Percentiles rank a stretch among this genome's conserved stretches.
Conservation (phyloP, 2,329 filamentous ascomycete genomes). For the Aspergillus piperis region DNA sequence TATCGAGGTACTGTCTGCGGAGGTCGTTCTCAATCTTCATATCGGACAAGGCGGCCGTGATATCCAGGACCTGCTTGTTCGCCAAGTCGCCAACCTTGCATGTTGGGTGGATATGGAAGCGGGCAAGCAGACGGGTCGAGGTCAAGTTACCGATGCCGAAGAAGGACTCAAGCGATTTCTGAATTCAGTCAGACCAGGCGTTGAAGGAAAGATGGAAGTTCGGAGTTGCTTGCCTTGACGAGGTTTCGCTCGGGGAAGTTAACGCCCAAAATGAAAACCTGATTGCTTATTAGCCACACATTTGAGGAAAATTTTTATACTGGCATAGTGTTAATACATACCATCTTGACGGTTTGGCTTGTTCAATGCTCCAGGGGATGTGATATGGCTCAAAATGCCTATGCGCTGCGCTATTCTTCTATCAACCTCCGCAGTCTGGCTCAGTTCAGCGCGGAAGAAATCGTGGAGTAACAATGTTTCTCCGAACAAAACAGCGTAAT, state of each 20-base stretch:
- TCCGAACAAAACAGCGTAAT: conserved; percentile 25
- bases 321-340: conserved; percentile 14
- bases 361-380: conserved; percentile 11
- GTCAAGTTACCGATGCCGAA: conserved; percentile 76
- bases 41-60: conserved; percentile 81
- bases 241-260: conserved; percentile 83
- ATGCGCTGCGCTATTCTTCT: conserved; percentile 12
- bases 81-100: conserved; percentile 75
- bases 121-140: conserved; percentile 77
- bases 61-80: conserved; percentile 73
- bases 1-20: conserved; percentile 73
- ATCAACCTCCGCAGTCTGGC: conserved; percentile 10
- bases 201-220: conserved; percentile 7
- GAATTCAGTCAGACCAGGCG: not conserved
- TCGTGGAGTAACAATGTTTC: conserved; percentile 36
- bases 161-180: conserved; percentile 71
- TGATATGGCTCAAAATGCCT: conserved; percentile 11
- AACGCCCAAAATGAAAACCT: conserved; percentile 84
- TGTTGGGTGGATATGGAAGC: conserved; percentile 81
- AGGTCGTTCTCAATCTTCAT: conserved; percentile 96
- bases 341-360: conserved; percentile 31
- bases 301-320: not conserved
- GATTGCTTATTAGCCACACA: conserved; percentile 13
- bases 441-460: conserved; percentile 33
- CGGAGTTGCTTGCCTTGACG: conserved; percentile 66